Evolutionary conservation across 2,329 filamentous ascomycete species (phyloP).

Genomic region (Mollisia scopiformis): DNA sequence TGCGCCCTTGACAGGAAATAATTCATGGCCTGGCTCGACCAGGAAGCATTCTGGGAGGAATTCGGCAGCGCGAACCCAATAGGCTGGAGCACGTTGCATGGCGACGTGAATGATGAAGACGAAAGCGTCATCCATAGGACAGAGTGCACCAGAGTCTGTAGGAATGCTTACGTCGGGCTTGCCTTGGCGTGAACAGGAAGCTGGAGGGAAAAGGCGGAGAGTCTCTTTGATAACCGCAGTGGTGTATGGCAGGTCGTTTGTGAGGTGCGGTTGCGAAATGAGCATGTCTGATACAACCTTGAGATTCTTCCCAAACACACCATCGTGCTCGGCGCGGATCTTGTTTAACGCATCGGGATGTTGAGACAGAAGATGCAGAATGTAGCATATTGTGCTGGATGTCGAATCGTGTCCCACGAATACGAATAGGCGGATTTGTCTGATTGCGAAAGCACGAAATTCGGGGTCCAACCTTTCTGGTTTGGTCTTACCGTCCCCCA

Average conservation of each 20-base stretch:
- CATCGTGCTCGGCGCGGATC: constrained; percentile 25
- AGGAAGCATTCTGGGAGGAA: constrained; percentile 53
- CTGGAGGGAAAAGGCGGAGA: constrained; percentile 21
- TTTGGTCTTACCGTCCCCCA: constrained; percentile 2
- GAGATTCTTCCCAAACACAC: constrained; percentile 20
- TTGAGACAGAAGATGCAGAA: constrained; percentile 19
- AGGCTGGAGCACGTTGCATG: constrained; percentile 40
- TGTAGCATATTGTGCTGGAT: constrained; percentile 10
- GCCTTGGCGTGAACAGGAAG: constrained; percentile 7
- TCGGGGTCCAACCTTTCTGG: constrained; percentile 6
- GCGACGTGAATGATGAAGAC: constrained; percentile 7
- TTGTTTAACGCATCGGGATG: constrained; percentile 15
- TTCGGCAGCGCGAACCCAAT: constrained; percentile 36
- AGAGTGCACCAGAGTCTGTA: constrained; percentile 1
- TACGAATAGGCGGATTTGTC: constrained; percentile 22
- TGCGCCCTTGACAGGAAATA: constrained; percentile 41
- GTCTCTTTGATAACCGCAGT: constrained; percentile 28
- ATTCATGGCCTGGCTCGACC: constrained; percentile 36
- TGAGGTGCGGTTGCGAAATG: constrained; percentile 13
- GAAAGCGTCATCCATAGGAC: constrained; percentile 6
- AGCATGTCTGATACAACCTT: constrained; percentile 6
- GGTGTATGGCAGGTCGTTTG: constrained; percentile 25
- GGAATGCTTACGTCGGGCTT: not conserved
- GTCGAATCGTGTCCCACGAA: constrained; percentile 33
- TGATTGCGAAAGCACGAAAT: constrained; percentile 15